phyloP scores from a whole-genome alignment of 495 filamentous ascomycete genomes.

The Aspergillus nanangensis region DNA sequence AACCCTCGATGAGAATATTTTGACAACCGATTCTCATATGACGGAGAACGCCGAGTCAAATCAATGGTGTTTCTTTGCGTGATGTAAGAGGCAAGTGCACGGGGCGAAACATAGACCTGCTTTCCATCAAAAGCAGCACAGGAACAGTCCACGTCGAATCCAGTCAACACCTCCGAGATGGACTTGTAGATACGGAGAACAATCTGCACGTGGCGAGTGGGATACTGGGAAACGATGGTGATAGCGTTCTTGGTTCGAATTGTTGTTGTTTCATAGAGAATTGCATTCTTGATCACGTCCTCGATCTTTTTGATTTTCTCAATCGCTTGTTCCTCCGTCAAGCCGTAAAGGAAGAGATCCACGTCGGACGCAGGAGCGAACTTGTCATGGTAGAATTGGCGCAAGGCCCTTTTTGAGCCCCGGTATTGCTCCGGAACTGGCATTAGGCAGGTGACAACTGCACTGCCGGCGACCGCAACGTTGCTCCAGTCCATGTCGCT shows the following conservation, averaged over 20 bases:
- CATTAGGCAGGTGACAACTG: constrained; percentile 68
- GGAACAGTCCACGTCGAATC: constrained; percentile 82
- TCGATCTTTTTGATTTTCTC: constrained; percentile 83
- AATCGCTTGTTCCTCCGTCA: constrained; percentile 65
- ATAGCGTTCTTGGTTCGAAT: constrained; percentile 79
- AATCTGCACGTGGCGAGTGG: constrained; percentile 75
- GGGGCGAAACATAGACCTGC: constrained; percentile 68
- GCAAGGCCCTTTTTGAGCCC: constrained; percentile 54
- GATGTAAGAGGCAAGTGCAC: constrained; percentile 67
- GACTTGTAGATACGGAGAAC: constrained; percentile 81
- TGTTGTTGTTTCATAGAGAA: constrained; percentile 71
- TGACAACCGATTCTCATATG: constrained; percentile 81
- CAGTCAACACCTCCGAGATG: constrained; percentile 73
- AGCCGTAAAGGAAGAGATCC: constrained; percentile 76
- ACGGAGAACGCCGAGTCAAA: constrained; percentile 71
- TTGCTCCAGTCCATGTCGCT: constrained; percentile 72
- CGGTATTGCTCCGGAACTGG: constrained; percentile 63
- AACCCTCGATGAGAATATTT: constrained; percentile 84
- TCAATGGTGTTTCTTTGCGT: constrained; percentile 79
- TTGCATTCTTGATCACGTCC: constrained; percentile 58
- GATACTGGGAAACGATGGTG: constrained; percentile 79
- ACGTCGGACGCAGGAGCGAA: constrained; percentile 80
- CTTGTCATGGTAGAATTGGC: constrained; percentile 73
- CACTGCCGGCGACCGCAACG: constrained; percentile 70
- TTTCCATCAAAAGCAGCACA: constrained; percentile 74